Evolutionary conservation across 2,329 filamentous ascomycete species (phyloP).

Genomic region (Verticillium tricorpus): DNA sequence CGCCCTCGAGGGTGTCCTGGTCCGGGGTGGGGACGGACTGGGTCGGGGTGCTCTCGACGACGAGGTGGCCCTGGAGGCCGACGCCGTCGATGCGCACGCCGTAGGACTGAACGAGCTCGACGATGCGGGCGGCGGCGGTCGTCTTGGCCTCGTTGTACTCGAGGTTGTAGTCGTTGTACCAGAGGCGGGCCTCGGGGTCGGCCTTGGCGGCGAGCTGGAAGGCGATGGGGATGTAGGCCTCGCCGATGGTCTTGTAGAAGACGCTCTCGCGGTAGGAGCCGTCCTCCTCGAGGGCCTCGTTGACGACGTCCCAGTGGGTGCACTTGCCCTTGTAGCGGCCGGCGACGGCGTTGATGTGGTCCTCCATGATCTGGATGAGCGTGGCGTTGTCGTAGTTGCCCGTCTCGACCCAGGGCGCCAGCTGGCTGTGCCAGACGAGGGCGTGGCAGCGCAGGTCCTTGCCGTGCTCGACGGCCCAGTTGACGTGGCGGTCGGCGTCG

Average conservation of each 20-base stretch:
- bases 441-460: slow-evolving; percentile 56
- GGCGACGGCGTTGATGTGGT: slow-evolving; percentile 56
- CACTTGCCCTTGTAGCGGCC: slow-evolving; percentile 55
- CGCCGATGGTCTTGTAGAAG: slow-evolving; percentile 52
- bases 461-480: slow-evolving; percentile 34
- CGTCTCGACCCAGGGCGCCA: slow-evolving; percentile 23
- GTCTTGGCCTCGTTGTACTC: slow-evolving; percentile 47
- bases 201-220: slow-evolving; percentile 52
- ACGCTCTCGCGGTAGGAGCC: slow-evolving; percentile 47
- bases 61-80: slow-evolving; percentile 58
- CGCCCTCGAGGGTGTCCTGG: slow-evolving; percentile 20
- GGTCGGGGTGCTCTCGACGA: slow-evolving; percentile 43
- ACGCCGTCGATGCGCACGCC: slow-evolving; percentile 58
- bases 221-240: slow-evolving; percentile 52
- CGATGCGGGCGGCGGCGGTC: slow-evolving; percentile 36
- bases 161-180: slow-evolving; percentile 57
- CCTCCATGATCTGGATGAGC: slow-evolving; percentile 44
- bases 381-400: slow-evolving; percentile 51
- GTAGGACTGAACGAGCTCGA: slow-evolving; percentile 38
- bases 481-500: slow-evolving; percentile 46
- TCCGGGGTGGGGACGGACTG: slow-evolving; percentile 27
- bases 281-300: slow-evolving; percentile 56
- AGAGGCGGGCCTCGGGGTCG: slow-evolving; percentile 52
- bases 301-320: slow-evolving; percentile 62
- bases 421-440: slow-evolving; percentile 43